Evolutionary conservation across 352 stramenopile genomes (phyloP), one percentile per base, ranked within the genome.

Genomic region (Globisporangium acanthophoron): DNA sequence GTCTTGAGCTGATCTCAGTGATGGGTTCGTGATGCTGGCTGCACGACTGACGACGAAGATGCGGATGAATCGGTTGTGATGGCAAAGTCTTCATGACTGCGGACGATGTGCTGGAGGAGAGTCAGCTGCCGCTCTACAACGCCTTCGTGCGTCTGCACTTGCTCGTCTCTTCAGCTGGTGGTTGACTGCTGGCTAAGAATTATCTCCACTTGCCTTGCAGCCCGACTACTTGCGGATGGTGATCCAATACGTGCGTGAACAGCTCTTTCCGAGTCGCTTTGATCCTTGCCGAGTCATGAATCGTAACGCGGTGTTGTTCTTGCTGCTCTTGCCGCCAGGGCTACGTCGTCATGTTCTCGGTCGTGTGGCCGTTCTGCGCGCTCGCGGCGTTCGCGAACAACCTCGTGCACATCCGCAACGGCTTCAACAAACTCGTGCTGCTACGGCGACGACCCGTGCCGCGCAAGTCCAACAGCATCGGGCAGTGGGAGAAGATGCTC

Each of bases 271-370:
- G 45, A 7, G 6, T n/a, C 21, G 21, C 1, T 27, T 53, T 9
- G 16, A 11, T 18, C 3, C 8, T 4, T n/a, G 29, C 8, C 11
- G n/a, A 20, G 20, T 40, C 35, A 39, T 21, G 2, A 20, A 24
- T 11, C 27, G 5, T 29, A 11, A 24, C 40, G 13, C 41, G 55
- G 2, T 15, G 4, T 52, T 15, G 11, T 48, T 57, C 11, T 27
- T 29, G 40, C 20, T 58, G 16, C 11, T 45, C 16, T 46, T 48
- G 39, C 21, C 27, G 37, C 3, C 58, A 94, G 84, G 85, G 85
- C 69, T 94, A 90, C 46, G 80, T 94, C 20, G 85, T 94, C 24
- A 94, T 94, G 85, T 92, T 94, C 65, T 94, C 85, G 1, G 80
- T 90, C 27, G 80, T 94, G 41, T 94, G 82, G 85, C 85, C 85